Conservation (phyloP, 768 basidiomycete genomes). For the Leccinum imitatum region DNA sequence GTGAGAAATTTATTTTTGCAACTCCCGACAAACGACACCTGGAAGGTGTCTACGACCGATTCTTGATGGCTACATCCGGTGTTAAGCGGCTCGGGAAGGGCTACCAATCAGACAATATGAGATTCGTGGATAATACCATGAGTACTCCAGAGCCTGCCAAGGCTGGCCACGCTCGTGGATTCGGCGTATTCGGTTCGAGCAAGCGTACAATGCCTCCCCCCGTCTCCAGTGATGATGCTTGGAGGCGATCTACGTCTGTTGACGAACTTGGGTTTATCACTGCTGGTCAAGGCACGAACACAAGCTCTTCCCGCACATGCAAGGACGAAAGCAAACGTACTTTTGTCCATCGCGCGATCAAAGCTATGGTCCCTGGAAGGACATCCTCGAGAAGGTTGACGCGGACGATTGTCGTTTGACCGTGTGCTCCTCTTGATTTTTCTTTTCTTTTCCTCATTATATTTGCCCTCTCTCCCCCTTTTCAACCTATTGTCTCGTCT, state of each 20-base stretch:
- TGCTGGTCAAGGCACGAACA: constrained; percentile 30
- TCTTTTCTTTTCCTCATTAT: neutral
- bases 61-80: constrained; percentile 78
- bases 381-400: constrained; percentile 51
- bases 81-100: constrained; percentile 80
- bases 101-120: constrained; percentile 69
- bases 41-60: constrained; percentile 78
- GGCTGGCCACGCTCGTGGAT: constrained; percentile 21
- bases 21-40: constrained; percentile 59
- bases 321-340: constrained; percentile 43
- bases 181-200: constrained; percentile 31
- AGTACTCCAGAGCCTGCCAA: constrained; percentile 22
- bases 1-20: constrained; percentile 39
- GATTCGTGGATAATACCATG: constrained; percentile 39
- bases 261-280: constrained; percentile 66
- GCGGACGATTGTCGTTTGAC: constrained; percentile 33
- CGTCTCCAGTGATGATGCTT: constrained; percentile 62
- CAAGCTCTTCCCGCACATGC: constrained; percentile 25
- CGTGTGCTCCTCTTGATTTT: neutral
- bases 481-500: neutral
- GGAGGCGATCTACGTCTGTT: constrained; percentile 46
- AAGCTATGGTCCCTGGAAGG: constrained; percentile 71
- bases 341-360: constrained; percentile 69
- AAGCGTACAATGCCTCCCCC: constrained; percentile 68
- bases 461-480: neutral